A percentile compares a stretch with the other conserved stretches of the same genome.
phyloP scores from a whole-genome alignment of 257 asterid species.

The Eustoma russellianum region DNA sequence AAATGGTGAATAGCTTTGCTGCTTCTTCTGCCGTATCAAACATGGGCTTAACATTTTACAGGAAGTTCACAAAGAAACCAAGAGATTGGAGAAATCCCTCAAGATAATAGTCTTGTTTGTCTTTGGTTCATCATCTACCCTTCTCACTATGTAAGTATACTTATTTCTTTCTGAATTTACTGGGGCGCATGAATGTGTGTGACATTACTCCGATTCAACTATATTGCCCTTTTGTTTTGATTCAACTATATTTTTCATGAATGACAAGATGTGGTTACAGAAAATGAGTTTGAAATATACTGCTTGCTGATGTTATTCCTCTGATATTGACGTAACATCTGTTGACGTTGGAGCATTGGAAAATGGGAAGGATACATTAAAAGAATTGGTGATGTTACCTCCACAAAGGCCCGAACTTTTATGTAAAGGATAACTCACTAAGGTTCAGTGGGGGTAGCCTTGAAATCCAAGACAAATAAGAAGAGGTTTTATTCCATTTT shows the following conservation, averaged over 20 bases:
- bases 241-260: too few species aligned
- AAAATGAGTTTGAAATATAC: constrained; percentile 85
- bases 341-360: constrained; percentile 94
- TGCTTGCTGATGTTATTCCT: constrained; percentile 68
- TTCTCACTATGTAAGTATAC: not conserved
- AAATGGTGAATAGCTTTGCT: not conserved
- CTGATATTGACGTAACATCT: constrained; percentile 82
- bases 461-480: not conserved
- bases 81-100: constrained; percentile 68
- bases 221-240: too few species aligned
- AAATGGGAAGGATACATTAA: constrained; percentile 78
- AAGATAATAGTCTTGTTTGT: constrained; percentile 37
- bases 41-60: constrained; percentile 55
- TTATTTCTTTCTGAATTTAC: not conserved
- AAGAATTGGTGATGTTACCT: constrained; percentile 93
- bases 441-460: constrained; percentile 29
- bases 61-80: constrained; percentile 56
- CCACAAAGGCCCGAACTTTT: constrained; percentile 85
- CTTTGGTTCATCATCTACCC: constrained; percentile 8
- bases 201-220: not conserved
- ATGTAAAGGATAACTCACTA: constrained; percentile 77
- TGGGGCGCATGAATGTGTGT: too few species aligned
- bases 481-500: not conserved
- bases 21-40: constrained; percentile 47
- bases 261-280: constrained; percentile 66